A percentile compares a stretch with the other conserved stretches of the same genome.
These are phyloP conservation scores for Eimeria tenella DNA, from an alignment of 169 alveolate species.

Conservation along the genomic window DNA sequence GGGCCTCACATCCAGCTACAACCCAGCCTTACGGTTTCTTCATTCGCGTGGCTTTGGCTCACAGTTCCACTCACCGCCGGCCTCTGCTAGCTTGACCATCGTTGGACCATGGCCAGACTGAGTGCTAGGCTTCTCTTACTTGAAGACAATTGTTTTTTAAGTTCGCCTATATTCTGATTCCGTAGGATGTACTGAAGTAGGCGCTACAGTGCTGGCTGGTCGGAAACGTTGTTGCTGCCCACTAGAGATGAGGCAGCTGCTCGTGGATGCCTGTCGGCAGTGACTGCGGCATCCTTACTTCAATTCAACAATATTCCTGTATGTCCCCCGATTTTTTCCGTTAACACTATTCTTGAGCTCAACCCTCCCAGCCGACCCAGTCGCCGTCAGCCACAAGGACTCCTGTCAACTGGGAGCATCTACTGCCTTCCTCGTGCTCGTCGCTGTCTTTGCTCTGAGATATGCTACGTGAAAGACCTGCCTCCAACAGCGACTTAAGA, in stretches of 20 bases:
- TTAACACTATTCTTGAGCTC: too few species aligned
- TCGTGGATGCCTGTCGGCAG: background rate
- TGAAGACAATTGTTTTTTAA: background rate
- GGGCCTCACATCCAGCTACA: too few species aligned
- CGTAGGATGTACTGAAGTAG: conserved; percentile 6
- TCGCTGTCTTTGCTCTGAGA: too few species aligned
- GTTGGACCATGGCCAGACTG: conserved; percentile 33
- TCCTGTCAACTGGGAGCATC: too few species aligned
- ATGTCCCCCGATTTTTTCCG: too few species aligned
- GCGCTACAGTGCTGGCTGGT: background rate
- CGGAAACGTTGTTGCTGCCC: conserved; percentile 41
- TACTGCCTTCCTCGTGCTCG: too few species aligned
- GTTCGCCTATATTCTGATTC: background rate
- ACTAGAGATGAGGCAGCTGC: conserved; percentile 19
- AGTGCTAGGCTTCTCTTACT: background rate
- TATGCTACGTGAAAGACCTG: too few species aligned
- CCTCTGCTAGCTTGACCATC: conserved; percentile 61
- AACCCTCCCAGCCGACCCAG: too few species aligned
- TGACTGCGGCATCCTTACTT: background rate
- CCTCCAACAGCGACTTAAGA: too few species aligned
- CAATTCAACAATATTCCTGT: too few species aligned
- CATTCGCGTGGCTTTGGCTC: background rate
- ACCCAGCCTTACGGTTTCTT: conserved; percentile 5
- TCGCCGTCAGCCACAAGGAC: too few species aligned
- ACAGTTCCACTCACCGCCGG: conserved; percentile 17